Base-by-base conservation (phyloP, 768 basidiomycete genomes). In the Epithele typhae region DNA sequence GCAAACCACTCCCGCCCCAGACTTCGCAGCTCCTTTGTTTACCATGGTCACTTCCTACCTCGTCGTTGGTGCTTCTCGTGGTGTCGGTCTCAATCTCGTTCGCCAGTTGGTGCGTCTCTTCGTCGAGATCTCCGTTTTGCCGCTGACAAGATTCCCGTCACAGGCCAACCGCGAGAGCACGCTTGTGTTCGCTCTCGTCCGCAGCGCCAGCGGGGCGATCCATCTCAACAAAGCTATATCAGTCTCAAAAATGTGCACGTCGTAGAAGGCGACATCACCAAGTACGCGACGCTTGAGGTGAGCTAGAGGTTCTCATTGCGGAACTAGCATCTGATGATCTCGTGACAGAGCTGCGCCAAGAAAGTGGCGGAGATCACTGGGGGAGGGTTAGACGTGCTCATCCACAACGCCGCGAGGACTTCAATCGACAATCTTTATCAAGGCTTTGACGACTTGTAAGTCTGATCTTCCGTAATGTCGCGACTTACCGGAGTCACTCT, bases 231-330 rank as follows among this genome's bases (percentile, higher is more conserved):
- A 1, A 9, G 37, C 58, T 8, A 27, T 23, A 7, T 5, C 21
- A 37, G 42, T 12, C 18, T 35, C 5, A 21, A 34, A 5, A 67
- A 70, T 39, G 46, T 75, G 4, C 60, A 64, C 38, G 43, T 69
- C 8, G n/a, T 73, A 15, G 49, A 66, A 45, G 64, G 63, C 5
- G 70, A 75, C 49, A 58, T 74, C 32, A 64, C 60, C 4, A 57
- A 69, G 39, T 45, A 36, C 24, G 34, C 37, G 7, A 53, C 61
- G 2, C 43, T 72, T 35, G 52, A 64, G 54, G 70, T 64, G 37
- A 45, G 62, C 48, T 3, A 12, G 3, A 43, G 21, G 1, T 34
- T 30, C 27, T 30, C 14, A 30, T 7, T 11, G 2, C 18, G 7
- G 19, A 14, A 21, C 21, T 11, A 5, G 5, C 30, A 4, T 4